These are phyloP conservation scores for Tolypocladium ovalisporum DNA, from an alignment of 2,329 filamentous ascomycete species.

Conservation along the genomic window DNA sequence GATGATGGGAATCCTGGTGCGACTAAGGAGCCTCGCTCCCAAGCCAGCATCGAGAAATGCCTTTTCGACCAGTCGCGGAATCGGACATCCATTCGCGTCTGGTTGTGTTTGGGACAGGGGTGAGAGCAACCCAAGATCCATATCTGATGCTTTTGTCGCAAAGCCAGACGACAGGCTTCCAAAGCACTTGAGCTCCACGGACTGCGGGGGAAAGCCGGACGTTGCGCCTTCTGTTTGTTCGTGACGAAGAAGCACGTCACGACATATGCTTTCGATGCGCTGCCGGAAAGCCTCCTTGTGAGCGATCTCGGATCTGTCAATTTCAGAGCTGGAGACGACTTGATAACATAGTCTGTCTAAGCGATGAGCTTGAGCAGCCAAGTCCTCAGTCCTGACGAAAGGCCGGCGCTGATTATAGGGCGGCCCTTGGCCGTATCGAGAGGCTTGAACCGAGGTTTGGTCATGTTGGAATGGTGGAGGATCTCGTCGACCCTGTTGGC, in stretches of 20 bases:
- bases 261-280: constrained; percentile 54
- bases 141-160: constrained; percentile 77
- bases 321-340: constrained; percentile 46
- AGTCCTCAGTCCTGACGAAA: constrained; percentile 30
- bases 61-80: constrained; percentile 68
- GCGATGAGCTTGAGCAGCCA: constrained; percentile 34
- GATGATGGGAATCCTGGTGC: constrained; percentile 76
- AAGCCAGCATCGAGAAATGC: constrained; percentile 60
- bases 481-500: not conserved
- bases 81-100: constrained; percentile 44
- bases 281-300: constrained; percentile 63
- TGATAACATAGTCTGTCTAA: constrained; percentile 36
- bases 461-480: constrained; percentile 12
- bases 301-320: constrained; percentile 49
- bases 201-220: constrained; percentile 36
- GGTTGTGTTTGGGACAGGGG: constrained; percentile 44
- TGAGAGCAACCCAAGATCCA: constrained; percentile 75
- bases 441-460: constrained; percentile 9
- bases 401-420: constrained; percentile 19
- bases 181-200: constrained; percentile 65
- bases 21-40: constrained; percentile 66
- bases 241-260: constrained; percentile 41
- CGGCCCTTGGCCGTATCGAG: constrained; percentile 1
- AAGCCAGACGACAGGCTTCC: constrained; percentile 79
- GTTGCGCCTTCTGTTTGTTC: constrained; percentile 31